phyloP scores from a whole-genome alignment of 768 basidiomycete genomes.

The Phlebiopsis flavidoalba region DNA sequence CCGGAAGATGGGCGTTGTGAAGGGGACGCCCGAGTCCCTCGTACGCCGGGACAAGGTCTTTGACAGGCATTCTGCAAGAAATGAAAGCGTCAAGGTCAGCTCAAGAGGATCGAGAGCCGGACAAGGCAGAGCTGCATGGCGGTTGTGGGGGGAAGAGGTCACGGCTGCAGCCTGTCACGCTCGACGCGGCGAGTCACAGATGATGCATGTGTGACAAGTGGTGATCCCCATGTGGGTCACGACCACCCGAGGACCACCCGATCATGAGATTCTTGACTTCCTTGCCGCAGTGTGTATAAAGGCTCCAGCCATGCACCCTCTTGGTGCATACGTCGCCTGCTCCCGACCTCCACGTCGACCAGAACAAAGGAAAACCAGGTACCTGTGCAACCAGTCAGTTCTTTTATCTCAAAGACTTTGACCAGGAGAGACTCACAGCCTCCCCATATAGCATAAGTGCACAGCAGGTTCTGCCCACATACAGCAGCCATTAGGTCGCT shows the following conservation, averaged over 20 bases:
- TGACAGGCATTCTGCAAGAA: slow-evolving; percentile 22
- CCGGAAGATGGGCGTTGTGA: slow-evolving; percentile 9
- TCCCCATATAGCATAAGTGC: neutral
- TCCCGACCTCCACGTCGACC: neutral
- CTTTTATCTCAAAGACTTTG: neutral
- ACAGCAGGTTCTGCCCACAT: neutral
- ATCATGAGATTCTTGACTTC: neutral
- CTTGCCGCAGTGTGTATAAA: neutral
- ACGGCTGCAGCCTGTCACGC: neutral
- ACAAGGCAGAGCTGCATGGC: neutral
- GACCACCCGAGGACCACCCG: neutral
- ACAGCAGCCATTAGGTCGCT: neutral
- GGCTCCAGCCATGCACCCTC: neutral
- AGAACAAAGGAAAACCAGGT: no score
- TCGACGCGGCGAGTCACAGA: slow-evolving; percentile 2
- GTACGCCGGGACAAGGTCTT: slow-evolving; percentile 23
- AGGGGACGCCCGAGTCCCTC: slow-evolving; percentile 22
- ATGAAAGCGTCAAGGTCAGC: neutral
- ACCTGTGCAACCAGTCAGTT: neutral
- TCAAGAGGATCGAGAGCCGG: neutral
- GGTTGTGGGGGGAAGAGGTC: neutral
- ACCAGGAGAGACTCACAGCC: neutral
- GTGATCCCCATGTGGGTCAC: neutral
- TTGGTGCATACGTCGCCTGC: neutral
- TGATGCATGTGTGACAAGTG: neutral